Conservation (phyloP, 2,329 filamentous ascomycete genomes). For the Myriosclerotinia duriaeana region DNA sequence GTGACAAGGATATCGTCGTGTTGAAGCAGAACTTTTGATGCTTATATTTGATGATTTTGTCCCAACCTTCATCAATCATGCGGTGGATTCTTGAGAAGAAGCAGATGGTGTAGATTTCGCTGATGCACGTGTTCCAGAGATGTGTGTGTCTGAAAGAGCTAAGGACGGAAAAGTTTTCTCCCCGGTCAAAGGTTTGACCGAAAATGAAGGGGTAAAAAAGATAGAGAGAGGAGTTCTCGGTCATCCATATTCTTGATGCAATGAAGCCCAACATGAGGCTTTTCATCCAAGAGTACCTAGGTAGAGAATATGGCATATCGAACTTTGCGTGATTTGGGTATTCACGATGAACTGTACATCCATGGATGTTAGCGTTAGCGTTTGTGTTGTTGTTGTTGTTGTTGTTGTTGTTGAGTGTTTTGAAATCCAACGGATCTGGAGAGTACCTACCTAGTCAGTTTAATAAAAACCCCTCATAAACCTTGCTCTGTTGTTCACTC, state of each 20-base stretch:
- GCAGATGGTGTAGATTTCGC: too few species aligned
- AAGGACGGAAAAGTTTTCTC: too few species aligned
- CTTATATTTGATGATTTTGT: too few species aligned
- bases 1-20: too few species aligned
- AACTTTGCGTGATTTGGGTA: not conserved
- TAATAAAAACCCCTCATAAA: not conserved
- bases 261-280: conserved; percentile 6
- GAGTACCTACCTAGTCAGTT: too few species aligned
- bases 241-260: not conserved
- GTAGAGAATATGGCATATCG: not conserved
- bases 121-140: too few species aligned
- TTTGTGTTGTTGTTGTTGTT: conserved; percentile 8
- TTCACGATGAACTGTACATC: conserved; percentile 14
- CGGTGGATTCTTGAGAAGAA: too few species aligned
- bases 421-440: too few species aligned
- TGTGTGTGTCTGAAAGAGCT: too few species aligned
- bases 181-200: too few species aligned
- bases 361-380: not conserved
- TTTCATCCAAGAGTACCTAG: not conserved
- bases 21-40: too few species aligned
- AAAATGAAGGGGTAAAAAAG: not conserved
- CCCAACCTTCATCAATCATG: too few species aligned
- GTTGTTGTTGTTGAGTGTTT: conserved; percentile 12
- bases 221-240: not conserved
- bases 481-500: not conserved